These are phyloP conservation scores for Centrapalus pauciflorus DNA, from an alignment of 129 eudicot species.

Conservation along the genomic window DNA sequence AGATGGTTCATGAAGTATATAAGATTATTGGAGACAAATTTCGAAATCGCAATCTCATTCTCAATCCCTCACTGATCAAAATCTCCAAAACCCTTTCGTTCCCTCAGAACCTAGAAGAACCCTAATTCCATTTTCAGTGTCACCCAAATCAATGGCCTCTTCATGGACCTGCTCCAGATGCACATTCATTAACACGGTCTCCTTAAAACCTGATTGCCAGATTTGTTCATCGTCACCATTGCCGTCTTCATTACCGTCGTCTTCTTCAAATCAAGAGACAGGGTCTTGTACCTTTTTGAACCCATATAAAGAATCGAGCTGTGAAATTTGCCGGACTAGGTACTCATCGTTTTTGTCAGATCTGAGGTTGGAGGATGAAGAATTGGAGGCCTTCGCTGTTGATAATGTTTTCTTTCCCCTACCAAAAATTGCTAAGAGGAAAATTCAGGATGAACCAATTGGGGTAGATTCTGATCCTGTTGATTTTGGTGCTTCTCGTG, in stretches of 20 bases:
- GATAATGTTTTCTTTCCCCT: conserved; percentile 71
- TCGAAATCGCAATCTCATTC: conserved; percentile 24
- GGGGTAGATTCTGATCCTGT: conserved; percentile 20
- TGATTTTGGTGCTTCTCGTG: conserved; percentile 23
- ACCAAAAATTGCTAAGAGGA: conserved; percentile 40
- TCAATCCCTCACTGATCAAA: not conserved
- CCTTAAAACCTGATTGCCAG: conserved; percentile 53
- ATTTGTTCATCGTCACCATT: conserved; percentile 52
- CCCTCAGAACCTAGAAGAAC: conserved; percentile 33
- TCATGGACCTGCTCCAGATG: conserved; percentile 80
- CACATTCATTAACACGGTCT: conserved; percentile 71
- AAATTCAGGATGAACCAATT: conserved; percentile 20
- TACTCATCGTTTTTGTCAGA: conserved; percentile 30
- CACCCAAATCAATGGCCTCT: conserved; percentile 29
- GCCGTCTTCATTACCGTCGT: conserved; percentile 16
- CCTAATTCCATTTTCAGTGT: not conserved
- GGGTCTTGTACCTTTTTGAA: conserved; percentile 87
- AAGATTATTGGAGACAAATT: no score
- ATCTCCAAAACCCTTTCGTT: conserved; percentile 12
- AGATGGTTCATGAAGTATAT: no score
- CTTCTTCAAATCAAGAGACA: conserved; percentile 42
- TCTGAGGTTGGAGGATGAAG: conserved; percentile 41
- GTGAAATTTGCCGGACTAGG: conserved; percentile 83
- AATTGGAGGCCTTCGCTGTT: conserved; percentile 30
- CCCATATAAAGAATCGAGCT: conserved; percentile 38